Evolutionary conservation across 2,329 filamentous ascomycete species (phyloP).

Genomic region (Pseudogymnoascus sp.): DNA sequence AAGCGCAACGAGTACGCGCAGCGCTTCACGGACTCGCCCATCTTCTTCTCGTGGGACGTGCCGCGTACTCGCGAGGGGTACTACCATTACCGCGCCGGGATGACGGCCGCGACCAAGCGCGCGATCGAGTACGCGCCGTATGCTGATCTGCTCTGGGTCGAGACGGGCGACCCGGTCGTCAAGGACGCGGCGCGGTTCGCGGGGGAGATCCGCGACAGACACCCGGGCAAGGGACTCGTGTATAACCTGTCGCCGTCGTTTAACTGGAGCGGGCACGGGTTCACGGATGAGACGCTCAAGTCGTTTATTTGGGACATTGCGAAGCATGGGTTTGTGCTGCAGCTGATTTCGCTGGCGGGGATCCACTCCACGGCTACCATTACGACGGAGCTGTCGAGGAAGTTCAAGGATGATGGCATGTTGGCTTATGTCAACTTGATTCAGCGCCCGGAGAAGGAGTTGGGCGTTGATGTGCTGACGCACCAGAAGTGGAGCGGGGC

Average conservation of each 20-base stretch:
- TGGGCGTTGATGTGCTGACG: slow-evolving; percentile 36
- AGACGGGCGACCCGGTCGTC: slow-evolving; percentile 84
- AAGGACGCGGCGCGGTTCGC: slow-evolving; percentile 67
- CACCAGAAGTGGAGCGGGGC: slow-evolving; percentile 50
- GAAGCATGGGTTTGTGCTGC: slow-evolving; percentile 68
- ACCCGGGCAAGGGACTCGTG: slow-evolving; percentile 79
- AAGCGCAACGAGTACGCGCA: slow-evolving; percentile 66
- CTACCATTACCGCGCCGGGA: slow-evolving; percentile 82
- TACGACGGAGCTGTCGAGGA: slow-evolving; percentile 64
- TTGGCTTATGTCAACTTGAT: slow-evolving; percentile 93
- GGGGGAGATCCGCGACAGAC: slow-evolving; percentile 58
- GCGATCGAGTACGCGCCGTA: slow-evolving; percentile 86
- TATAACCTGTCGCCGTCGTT: slow-evolving; percentile 97
- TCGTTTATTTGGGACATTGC: slow-evolving; percentile 97
- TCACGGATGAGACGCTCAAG: slow-evolving; percentile 70
- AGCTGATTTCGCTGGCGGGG: slow-evolving; percentile 58
- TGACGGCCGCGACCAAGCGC: slow-evolving; percentile 82
- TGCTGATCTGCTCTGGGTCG: slow-evolving; percentile 93
- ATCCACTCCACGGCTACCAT: slow-evolving; percentile 57
- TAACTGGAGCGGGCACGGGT: slow-evolving; percentile 97
- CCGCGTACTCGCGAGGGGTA: slow-evolving; percentile 89
- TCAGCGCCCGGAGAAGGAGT: slow-evolving; percentile 79
- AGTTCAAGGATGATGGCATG: slow-evolving; percentile 90
- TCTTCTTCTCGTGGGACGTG: slow-evolving; percentile 84
- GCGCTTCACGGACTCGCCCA: slow-evolving; percentile 51